phyloP scores from a whole-genome alignment of 2,329 filamentous ascomycete species.

The Xylariaceae sp. region DNA sequence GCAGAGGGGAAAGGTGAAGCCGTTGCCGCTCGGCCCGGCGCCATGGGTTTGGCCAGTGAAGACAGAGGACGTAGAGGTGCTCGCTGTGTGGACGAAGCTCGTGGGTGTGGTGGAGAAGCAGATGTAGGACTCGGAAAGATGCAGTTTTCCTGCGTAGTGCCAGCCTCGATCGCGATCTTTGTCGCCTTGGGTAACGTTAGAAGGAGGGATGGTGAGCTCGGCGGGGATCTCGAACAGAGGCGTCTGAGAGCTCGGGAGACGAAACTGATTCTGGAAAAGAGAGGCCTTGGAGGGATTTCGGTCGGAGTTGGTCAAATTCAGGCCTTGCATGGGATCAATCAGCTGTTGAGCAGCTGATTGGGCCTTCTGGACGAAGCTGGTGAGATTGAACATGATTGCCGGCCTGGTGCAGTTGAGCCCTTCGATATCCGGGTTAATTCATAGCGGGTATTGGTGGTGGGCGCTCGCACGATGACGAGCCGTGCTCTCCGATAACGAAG shows the following conservation, averaged over 20 bases:
- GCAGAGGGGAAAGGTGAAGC: conserved; percentile 92
- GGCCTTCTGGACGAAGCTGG: conserved; percentile 91
- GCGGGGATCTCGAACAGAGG: conserved; percentile 96
- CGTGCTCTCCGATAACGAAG: conserved; percentile 1
- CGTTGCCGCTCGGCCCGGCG: conserved; percentile 90
- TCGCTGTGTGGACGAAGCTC: conserved; percentile 83
- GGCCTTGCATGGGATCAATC: conserved; percentile 85
- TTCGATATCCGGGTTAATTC: conserved; percentile 38
- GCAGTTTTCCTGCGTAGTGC: conserved; percentile 90
- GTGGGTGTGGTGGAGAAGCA: conserved; percentile 95
- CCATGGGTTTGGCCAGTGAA: conserved; percentile 95
- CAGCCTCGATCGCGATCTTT: conserved; percentile 76
- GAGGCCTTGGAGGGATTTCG: conserved; percentile 87
- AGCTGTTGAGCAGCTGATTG: conserved; percentile 73
- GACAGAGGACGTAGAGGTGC: conserved; percentile 76
- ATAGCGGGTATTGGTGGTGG: conserved; percentile 31
- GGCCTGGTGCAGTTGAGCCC: conserved; percentile 36
- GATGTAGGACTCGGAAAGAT: conserved; percentile 91
- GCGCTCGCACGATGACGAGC: conserved; percentile 6
- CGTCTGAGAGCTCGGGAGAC: conserved; percentile 88
- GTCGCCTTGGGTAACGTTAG: conserved; percentile 72
- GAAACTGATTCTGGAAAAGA: conserved; percentile 95
- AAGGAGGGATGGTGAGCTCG: conserved; percentile 85
- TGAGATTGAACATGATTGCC: conserved; percentile 63
- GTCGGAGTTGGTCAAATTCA: conserved; percentile 75